These are phyloP conservation scores for Beauveria bassiana DNA, from an alignment of 2,329 filamentous ascomycete species.

Conservation along the genomic window DNA sequence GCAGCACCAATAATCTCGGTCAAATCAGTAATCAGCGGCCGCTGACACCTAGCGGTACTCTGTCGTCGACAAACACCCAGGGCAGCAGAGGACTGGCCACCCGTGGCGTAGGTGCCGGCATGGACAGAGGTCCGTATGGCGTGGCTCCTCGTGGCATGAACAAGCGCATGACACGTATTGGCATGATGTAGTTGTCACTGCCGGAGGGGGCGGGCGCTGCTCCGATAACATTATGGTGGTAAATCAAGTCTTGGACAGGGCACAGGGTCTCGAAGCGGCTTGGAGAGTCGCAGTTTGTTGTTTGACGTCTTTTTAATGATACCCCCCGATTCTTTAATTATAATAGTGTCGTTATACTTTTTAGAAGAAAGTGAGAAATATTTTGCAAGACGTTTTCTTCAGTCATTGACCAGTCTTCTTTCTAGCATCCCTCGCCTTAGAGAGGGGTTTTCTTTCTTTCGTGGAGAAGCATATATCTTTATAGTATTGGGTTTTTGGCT, in stretches of 20 bases:
- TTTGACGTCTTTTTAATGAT: neutral
- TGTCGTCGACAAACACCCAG: neutral
- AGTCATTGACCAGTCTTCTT: too few species aligned
- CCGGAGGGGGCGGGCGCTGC: neutral
- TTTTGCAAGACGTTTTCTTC: neutral
- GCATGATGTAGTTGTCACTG: constrained; percentile 41
- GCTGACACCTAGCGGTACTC: neutral
- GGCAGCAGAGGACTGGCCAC: constrained; percentile 4
- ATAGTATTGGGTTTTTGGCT: neutral
- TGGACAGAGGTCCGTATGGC: constrained; percentile 15
- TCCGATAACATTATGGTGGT: neutral
- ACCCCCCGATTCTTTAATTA: neutral
- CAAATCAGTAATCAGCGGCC: too few species aligned
- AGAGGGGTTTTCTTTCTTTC: neutral
- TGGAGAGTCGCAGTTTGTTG: neutral
- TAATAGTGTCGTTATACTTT: neutral
- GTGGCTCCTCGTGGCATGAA: constrained; percentile 30
- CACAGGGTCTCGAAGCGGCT: neutral
- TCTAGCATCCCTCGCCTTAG: neutral
- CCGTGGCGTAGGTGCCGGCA: constrained; percentile 2
- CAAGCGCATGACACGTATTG: constrained; percentile 54
- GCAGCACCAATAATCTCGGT: neutral
- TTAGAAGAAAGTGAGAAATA: neutral
- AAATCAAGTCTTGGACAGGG: neutral
- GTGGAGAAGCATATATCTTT: neutral